A percentile compares a stretch with the other conserved stretches of the same genome.
phyloP scores from a whole-genome alignment of 164 flowering plant genomes.

The Pachysandra terminalis region DNA sequence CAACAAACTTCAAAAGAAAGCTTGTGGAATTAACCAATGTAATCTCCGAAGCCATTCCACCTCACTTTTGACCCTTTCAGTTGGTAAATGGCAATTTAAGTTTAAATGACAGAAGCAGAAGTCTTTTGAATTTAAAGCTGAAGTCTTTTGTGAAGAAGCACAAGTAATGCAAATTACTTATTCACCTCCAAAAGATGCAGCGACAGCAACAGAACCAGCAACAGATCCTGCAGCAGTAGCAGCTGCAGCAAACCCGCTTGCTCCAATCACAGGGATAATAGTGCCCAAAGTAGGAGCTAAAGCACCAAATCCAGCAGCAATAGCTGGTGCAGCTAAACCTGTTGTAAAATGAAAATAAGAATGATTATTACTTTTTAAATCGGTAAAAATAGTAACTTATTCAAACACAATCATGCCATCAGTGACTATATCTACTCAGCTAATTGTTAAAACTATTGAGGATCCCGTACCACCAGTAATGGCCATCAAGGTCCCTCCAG shows the following conservation, averaged over 20 bases:
- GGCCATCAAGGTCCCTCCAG: slow-evolving; percentile 97
- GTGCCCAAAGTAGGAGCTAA: slow-evolving; percentile 97
- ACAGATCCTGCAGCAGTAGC: slow-evolving; percentile 97
- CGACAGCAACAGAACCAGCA: slow-evolving; percentile 99
- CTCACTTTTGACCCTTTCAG: too few relatives aligned
- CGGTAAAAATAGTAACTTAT: background rate
- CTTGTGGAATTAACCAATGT: too few relatives aligned
- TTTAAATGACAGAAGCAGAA: too few relatives aligned
- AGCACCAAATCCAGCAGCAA: slow-evolving; percentile 97
- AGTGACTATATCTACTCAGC: background rate
- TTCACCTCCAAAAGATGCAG: slow-evolving; percentile 99
- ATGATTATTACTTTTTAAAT: too few relatives aligned
- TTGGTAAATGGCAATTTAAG: too few relatives aligned
- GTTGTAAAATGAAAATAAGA: slow-evolving; percentile 20
- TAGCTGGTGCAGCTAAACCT: slow-evolving; percentile 99
- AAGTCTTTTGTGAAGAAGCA: background rate
- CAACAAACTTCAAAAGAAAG: too few relatives aligned
- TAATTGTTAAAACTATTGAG: slow-evolving; percentile 3
- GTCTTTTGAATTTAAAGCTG: background rate
- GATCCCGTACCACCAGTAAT: slow-evolving; percentile 81
- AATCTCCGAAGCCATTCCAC: too few relatives aligned
- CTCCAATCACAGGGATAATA: slow-evolving; percentile 91
- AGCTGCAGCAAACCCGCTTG: slow-evolving; percentile 97
- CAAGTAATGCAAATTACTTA: background rate
- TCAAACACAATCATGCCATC: slow-evolving; percentile 3